Base-by-base conservation (phyloP, 768 basidiomycete genomes). In the Lactifluus subvellereus region DNA sequence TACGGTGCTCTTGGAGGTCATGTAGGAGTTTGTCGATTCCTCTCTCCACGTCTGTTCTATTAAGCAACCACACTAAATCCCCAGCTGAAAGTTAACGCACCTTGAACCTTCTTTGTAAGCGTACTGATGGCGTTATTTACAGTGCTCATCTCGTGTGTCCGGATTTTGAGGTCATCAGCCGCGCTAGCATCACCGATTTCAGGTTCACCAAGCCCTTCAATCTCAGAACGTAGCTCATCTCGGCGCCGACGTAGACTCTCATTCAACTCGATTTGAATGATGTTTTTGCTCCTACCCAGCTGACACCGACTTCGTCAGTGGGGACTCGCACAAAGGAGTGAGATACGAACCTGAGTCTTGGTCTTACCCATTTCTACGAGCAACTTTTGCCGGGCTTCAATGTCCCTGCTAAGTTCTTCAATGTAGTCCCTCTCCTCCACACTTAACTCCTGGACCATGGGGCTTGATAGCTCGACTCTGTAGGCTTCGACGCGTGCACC, bases 201-300 rank as follows among this genome's bases (percentile, higher is more conserved):
- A 2, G 79, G 76, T 45, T 87, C 87, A 20, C 83, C 88, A n/a
- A 90, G 75, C 27, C 81, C 76, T 66, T 97, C 94, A 11, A 98
- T 75, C 72, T 89, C 89, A 38, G 76, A 74, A 54, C 84, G 82
- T 8, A 98, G 71, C 67, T 95, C 96, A 54, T 92, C 88, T 49
- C 85, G 81, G 30, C 88, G 82, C 8, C 95, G 83, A 22, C 86
- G 81, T 14, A 98, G 79, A 68, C 87, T 87, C 73, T 99, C 97
- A 66, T 89, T 92, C 52, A 98, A 79, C 72, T 98, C 96, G 58
- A 97, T 95, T 71, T 97, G 94, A 33, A 97, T 75, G 4, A 87
- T 74, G 70, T 88, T 91, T 76, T 91, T 94, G 66, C 79, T 80
- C 13, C 84, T 82, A 45, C 90, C 86, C 66, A 93, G 74, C 88